Evolutionary conservation across 177 flowering plant genomes (phyloP).

Genomic region (Telopea speciosissima): DNA sequence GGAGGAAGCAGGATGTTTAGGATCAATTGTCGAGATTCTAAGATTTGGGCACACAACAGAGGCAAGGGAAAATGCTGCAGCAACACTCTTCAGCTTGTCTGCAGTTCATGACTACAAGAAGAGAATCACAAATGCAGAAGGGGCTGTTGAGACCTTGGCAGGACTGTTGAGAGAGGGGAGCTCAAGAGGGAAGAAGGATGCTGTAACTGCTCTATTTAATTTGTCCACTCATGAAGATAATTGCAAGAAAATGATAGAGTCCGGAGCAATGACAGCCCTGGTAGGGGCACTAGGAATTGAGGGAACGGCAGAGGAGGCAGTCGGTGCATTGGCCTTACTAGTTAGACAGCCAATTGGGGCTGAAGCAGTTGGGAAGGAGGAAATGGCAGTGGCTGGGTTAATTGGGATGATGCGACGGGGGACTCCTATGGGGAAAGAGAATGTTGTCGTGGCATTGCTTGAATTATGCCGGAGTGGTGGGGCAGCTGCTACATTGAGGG

Average conservation of each 20-base stretch:
- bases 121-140: constrained; percentile 56
- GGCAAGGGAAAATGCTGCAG: constrained; percentile 95
- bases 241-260: constrained; percentile 53
- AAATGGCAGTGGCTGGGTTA: constrained; percentile 57
- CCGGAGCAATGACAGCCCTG: constrained; percentile 62
- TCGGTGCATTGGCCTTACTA: constrained; percentile 74
- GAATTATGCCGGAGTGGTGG: constrained; percentile 87
- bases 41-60: constrained; percentile 63
- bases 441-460: constrained; percentile 89
- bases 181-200: constrained; percentile 80
- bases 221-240: constrained; percentile 75
- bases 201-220: constrained; percentile 86
- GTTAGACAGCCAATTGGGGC: constrained; percentile 76
- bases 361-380: constrained; percentile 67
- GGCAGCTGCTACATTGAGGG: constrained; percentile 49
- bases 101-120: constrained; percentile 84
- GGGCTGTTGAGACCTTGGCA: constrained; percentile 70
- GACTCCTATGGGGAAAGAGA: constrained; percentile 82
- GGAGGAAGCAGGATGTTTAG: constrained; percentile 71
- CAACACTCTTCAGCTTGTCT: constrained; percentile 89
- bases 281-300: constrained; percentile 58
- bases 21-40: constrained; percentile 64
- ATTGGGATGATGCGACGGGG: constrained; percentile 81
- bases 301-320: constrained; percentile 88
- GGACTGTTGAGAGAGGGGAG: constrained; percentile 56